Conservation (phyloP, 352 stramenopile species). For the Pythium apleroticum region DNA sequence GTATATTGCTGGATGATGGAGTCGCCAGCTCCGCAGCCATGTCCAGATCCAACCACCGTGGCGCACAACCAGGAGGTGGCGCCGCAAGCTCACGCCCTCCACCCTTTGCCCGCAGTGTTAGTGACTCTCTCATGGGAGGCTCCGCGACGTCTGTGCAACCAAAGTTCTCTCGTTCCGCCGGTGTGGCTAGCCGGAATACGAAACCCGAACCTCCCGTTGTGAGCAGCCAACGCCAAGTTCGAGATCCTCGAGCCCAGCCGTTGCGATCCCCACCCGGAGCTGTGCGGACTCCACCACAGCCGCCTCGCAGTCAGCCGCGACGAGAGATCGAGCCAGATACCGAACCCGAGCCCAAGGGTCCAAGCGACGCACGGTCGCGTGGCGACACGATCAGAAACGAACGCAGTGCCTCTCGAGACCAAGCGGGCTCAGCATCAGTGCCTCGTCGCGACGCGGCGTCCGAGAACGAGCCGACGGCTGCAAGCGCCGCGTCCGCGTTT, state of each 20-base stretch:
- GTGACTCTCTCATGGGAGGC: slow-evolving; percentile 15
- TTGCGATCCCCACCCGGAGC: neutral
- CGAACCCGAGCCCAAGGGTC: slow-evolving; percentile 23
- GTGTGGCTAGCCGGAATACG: neutral
- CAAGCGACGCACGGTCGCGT: neutral
- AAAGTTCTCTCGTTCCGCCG: neutral
- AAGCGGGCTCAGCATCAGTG: slow-evolving; percentile 3
- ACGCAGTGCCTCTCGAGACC: neutral
- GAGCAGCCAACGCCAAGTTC: neutral
- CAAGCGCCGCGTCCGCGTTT: slow-evolving; percentile 61
- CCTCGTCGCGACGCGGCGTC: no score
- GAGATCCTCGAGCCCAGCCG: neutral
- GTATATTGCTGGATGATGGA: slow-evolving; percentile 16
- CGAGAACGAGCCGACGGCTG: slow-evolving; percentile 35
- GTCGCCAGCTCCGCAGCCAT: neutral
- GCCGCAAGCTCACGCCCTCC: neutral
- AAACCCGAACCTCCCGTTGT: slow-evolving; percentile 8
- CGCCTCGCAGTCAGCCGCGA: neutral
- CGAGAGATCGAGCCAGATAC: slow-evolving; percentile 12
- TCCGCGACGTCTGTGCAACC: neutral
- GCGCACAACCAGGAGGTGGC: neutral
- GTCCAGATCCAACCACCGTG: neutral
- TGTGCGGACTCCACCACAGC: neutral
- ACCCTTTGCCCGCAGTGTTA: slow-evolving; percentile 18
- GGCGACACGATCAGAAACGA: neutral